Base-by-base conservation (phyloP, 257 asterid species). In the Scutellaria barbata region DNA sequence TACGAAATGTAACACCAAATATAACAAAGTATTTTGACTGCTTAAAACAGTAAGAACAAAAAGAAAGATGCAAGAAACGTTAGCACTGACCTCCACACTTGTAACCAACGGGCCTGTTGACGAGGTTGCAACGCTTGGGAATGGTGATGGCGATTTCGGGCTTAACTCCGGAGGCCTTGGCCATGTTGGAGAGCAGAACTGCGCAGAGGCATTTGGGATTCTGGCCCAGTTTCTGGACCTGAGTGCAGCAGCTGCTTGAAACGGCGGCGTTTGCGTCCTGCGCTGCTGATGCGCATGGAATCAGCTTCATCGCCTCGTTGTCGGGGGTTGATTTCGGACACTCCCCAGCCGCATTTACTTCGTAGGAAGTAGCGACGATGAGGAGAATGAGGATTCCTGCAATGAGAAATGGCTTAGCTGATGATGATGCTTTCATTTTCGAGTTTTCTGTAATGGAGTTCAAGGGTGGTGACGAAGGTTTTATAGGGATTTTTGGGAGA, bases 181-280 rank as follows among this genome's bases (percentile, higher is more conserved):
- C 97, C 35, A 79, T 81, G 9, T 86, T 67, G 2, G 96, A 92
- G 6, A 89, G 87, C 91, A 90, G 74, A 10, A 87, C 88, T 6
- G 96, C 98, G 46, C 95, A 91, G 13, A 91, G 83, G 61, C 97
- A 89, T 13, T 52, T 76, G 0, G 95, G 89, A 20, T 83, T 87
- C 82, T 80, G 76, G 4, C 88, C 89, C 46, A 91, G 0, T 20
- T 72, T 71, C 86, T 81, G 66, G 67, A 91, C 87, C 82, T 77
- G 86, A 39, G 58, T 43, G 76, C 95, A 85, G 79, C 96, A 91
- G 16, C 70, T 55, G 40, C 74, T 69, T 10, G 91, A 56, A 8
- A 84, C 91, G 0, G 79, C n/a, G 0, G 89, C 90, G 0, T 76
- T 43, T 4, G 77, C 48, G 59, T 89, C 85, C 18, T 75, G 73